A percentile compares a stretch with the other conserved stretches of the same genome.
phyloP scores from a whole-genome alignment of 2,329 filamentous ascomycete genomes.

The Cladosporium sp. region DNA sequence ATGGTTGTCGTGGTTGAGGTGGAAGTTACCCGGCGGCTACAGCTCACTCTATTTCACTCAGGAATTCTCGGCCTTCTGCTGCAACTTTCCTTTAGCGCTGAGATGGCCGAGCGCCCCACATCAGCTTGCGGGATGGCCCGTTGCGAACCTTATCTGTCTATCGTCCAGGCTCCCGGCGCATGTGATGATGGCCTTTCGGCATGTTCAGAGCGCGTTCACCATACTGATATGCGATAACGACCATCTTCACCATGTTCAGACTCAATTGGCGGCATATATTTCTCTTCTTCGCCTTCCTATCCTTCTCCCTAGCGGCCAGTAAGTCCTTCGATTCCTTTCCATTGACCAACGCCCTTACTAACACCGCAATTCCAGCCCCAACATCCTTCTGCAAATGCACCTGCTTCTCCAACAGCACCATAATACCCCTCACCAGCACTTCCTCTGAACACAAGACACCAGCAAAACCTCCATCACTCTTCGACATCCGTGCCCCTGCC shows the following conservation, averaged over 20 bases:
- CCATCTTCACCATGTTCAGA: slow-evolving; percentile 13
- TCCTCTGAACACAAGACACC: slow-evolving; percentile 19
- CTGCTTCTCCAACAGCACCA: slow-evolving; percentile 62
- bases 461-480: slow-evolving; percentile 6
- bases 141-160: too few species aligned
- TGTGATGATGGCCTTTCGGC: neutral
- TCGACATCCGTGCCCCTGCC: slow-evolving; percentile 14
- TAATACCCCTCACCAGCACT: slow-evolving; percentile 55
- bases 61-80: slow-evolving; percentile 8
- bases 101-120: too few species aligned
- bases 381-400: slow-evolving; percentile 70
- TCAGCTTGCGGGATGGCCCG: too few species aligned
- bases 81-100: neutral
- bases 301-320: slow-evolving; percentile 41
- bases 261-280: slow-evolving; percentile 22
- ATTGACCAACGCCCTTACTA: neutral
- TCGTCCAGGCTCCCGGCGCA: neutral
- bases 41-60: neutral
- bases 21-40: neutral
- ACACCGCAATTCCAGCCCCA: slow-evolving; percentile 35
- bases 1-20: neutral
- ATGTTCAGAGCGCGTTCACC: too few species aligned
- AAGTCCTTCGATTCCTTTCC: slow-evolving; percentile 19
- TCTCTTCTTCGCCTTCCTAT: slow-evolving; percentile 31
- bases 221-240: neutral